phyloP scores from a whole-genome alignment of 176 grass and related monocot species.

The Phoenix roebelenii region DNA sequence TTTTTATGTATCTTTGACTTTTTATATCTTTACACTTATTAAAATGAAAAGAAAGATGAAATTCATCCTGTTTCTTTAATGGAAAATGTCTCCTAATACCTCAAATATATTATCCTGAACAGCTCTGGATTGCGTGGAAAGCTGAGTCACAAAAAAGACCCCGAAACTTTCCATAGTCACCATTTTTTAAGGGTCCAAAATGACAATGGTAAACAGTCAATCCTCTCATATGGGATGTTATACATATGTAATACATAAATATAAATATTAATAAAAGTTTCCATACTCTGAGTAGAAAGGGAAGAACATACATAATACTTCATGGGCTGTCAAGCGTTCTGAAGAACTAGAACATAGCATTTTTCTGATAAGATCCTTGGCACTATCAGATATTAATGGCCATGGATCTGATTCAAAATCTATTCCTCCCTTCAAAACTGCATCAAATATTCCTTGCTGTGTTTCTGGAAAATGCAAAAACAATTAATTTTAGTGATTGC shows the following conservation, averaged over 20 bases:
- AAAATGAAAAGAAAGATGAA: too few relatives aligned
- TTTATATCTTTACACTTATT: too few relatives aligned
- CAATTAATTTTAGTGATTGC: neutral
- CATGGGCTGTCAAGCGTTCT: conserved; percentile 66
- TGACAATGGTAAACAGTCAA: too few relatives aligned
- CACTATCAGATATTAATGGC: conserved; percentile 89
- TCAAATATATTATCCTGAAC: neutral
- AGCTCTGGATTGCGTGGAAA: neutral
- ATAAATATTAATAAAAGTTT: too few relatives aligned
- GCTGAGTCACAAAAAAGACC: neutral
- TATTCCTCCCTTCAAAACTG: conserved; percentile 80
- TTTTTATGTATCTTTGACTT: too few relatives aligned
- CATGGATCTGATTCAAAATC: conserved; percentile 97
- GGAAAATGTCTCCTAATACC: neutral
- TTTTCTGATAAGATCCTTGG: conserved; percentile 86
- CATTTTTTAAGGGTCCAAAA: too few relatives aligned
- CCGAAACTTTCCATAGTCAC: too few relatives aligned
- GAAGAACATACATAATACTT: conserved; percentile 84
- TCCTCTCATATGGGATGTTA: too few relatives aligned
- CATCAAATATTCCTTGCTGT: conserved; percentile 99
- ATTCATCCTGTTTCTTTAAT: too few relatives aligned
- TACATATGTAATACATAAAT: too few relatives aligned
- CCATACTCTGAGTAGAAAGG: neutral
- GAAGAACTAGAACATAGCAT: conserved; percentile 58
- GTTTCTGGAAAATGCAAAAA: conserved; percentile 52